Conservation (phyloP, 139 green algal species). For the Chlorella vulgaris region DNA sequence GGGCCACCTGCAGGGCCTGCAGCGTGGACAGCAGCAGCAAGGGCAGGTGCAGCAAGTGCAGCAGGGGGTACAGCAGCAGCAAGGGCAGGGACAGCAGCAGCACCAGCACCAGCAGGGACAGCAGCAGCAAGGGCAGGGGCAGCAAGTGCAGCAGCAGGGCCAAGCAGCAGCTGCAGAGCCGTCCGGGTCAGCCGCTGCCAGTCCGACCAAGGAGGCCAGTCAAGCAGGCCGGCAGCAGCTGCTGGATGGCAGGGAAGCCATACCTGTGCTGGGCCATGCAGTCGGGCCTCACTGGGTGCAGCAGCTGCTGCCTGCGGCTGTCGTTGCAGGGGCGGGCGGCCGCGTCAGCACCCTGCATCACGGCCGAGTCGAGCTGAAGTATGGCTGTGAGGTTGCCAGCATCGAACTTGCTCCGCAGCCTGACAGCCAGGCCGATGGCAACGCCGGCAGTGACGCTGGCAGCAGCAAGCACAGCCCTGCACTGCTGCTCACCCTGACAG, state of each 20-base stretch:
- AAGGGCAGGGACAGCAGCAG: constrained; percentile 17
- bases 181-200: no score
- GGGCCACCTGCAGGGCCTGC: neutral
- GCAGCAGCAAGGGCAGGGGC: neutral
- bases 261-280: constrained; percentile 55
- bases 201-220: no score
- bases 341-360: no score
- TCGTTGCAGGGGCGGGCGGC: no score
- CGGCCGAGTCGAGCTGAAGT: constrained; percentile 25
- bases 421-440: neutral
- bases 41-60: neutral
- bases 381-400: constrained; percentile 22
- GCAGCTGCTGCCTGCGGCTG: constrained; percentile 26
- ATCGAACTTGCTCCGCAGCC: neutral
- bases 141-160: neutral
- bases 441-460: neutral
- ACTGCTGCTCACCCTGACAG: constrained; percentile 49
- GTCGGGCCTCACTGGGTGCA: constrained; percentile 63
- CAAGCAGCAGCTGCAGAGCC: no score
- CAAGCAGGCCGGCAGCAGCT: no score
- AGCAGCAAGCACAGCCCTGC: neutral
- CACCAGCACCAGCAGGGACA: neutral
- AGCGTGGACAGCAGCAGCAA: constrained; percentile 7
- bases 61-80: neutral
- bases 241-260: no score